A percentile compares a stretch with the other conserved stretches of the same genome.
These are phyloP conservation scores for Xylaria intraflava DNA, from an alignment of 495 filamentous ascomycete genomes.

Conservation along the genomic window DNA sequence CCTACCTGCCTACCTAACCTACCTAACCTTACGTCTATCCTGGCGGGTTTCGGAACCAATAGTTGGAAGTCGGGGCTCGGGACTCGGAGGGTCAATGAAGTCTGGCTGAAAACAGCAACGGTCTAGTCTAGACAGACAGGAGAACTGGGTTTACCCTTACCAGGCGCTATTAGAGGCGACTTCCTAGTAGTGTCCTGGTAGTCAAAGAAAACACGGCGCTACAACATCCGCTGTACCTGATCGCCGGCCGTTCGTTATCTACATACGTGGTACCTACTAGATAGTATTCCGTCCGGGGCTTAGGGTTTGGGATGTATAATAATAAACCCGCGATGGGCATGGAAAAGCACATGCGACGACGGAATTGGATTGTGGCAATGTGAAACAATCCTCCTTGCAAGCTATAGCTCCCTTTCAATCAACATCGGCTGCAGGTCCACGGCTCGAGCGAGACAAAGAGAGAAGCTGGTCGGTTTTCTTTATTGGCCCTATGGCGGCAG, in stretches of 20 bases:
- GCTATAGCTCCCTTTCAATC: background rate
- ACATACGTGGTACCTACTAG: too few relatives aligned
- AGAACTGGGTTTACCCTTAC: too few relatives aligned
- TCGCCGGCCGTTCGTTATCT: background rate
- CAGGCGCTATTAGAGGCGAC: too few relatives aligned
- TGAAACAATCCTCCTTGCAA: background rate
- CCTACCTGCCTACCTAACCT: too few relatives aligned
- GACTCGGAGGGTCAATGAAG: background rate
- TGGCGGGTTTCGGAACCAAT: too few relatives aligned
- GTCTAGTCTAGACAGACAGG: too few relatives aligned
- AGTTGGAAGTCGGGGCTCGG: background rate
- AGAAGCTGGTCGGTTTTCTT: conserved; percentile 6
- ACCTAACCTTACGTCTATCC: too few relatives aligned
- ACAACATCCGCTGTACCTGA: conserved; percentile 6
- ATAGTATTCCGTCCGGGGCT: too few relatives aligned
- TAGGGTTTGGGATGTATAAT: too few relatives aligned
- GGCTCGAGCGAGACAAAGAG: conserved; percentile 15
- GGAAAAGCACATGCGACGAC: background rate
- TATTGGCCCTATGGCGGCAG: conserved; percentile 15
- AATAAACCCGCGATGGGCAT: too few relatives aligned
- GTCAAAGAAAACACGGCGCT: conserved; percentile 10
- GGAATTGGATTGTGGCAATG: background rate
- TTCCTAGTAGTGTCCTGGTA: too few relatives aligned
- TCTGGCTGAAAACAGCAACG: conserved; percentile 17
- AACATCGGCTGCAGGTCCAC: background rate